phyloP scores from a whole-genome alignment of 202 grass and related monocot species.

The Musa balbisiana region DNA sequence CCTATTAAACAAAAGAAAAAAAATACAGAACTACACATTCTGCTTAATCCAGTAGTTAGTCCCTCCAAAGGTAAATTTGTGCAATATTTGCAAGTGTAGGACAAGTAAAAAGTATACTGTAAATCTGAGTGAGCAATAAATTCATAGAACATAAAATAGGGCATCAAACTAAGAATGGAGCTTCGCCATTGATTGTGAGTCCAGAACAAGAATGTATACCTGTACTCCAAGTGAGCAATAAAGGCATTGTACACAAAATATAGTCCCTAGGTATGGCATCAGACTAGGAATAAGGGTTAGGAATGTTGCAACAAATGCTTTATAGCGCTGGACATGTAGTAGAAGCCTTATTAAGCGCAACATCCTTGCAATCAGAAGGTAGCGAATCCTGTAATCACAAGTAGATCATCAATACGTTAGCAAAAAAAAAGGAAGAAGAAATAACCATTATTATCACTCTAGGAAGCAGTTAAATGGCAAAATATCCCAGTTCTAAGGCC shows the following conservation, averaged over 20 bases:
- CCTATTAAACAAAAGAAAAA: too few species aligned
- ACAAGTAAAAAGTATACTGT: constrained; percentile 32
- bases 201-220: constrained; percentile 32
- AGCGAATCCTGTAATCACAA: constrained; percentile 71
- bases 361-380: constrained; percentile 95
- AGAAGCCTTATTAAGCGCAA: constrained; percentile 86
- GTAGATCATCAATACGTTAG: constrained; percentile 27
- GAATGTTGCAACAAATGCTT: constrained; percentile 89
- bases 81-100: neutral
- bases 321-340: constrained; percentile 71
- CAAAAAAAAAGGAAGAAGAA: constrained; percentile 13
- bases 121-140: constrained; percentile 88
- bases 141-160: constrained; percentile 82
- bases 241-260: constrained; percentile 84
- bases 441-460: neutral
- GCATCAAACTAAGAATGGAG: constrained; percentile 77
- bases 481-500: neutral
- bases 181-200: constrained; percentile 5
- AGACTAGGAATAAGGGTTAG: constrained; percentile 89
- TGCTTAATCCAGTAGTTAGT: too few species aligned
- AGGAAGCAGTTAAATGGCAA: neutral
- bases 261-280: constrained; percentile 88
- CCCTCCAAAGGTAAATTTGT: neutral
- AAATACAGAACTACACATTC: too few species aligned
- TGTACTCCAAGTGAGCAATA: constrained; percentile 95